Percentiles rank a stretch among this genome's conserved stretches.
Evolutionary conservation across 176 grass and related monocot species (phyloP).

Genomic region (Avena insularis): DNA sequence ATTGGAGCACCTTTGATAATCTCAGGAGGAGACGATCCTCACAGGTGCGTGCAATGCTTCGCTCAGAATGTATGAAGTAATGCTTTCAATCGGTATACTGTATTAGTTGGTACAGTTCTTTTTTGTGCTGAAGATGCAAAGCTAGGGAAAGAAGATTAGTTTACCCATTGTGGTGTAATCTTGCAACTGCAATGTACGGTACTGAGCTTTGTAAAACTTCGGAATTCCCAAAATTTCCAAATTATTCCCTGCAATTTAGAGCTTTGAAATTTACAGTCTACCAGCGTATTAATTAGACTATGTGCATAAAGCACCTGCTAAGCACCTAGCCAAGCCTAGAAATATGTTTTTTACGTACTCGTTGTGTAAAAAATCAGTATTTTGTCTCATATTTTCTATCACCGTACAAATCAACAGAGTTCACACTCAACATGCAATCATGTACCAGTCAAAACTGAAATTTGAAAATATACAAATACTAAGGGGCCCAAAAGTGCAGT

Average conservation of each 20-base stretch:
- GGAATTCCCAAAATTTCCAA: too few relatives aligned
- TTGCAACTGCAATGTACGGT: neutral
- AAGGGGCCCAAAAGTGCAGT: neutral
- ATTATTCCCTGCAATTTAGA: neutral
- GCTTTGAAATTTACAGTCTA: neutral
- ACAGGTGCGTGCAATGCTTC: neutral
- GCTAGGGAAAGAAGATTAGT: neutral
- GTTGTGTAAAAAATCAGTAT: neutral
- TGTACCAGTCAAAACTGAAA: neutral
- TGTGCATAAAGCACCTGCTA: neutral
- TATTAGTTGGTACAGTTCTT: neutral
- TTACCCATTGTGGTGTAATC: neutral
- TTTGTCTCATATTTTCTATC: neutral
- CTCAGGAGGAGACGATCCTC: neutral
- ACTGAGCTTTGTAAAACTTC: neutral
- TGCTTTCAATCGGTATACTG: neutral
- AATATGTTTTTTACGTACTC: neutral
- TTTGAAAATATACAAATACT: neutral
- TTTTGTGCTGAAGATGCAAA: neutral
- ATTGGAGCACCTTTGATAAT: neutral
- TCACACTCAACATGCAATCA: neutral
- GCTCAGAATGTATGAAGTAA: neutral
- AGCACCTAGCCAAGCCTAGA: neutral
- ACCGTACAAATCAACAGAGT: neutral
- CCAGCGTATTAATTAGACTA: too few relatives aligned